Conservation (phyloP, 2,329 filamentous ascomycete species). For the Fusarium devonianum region DNA sequence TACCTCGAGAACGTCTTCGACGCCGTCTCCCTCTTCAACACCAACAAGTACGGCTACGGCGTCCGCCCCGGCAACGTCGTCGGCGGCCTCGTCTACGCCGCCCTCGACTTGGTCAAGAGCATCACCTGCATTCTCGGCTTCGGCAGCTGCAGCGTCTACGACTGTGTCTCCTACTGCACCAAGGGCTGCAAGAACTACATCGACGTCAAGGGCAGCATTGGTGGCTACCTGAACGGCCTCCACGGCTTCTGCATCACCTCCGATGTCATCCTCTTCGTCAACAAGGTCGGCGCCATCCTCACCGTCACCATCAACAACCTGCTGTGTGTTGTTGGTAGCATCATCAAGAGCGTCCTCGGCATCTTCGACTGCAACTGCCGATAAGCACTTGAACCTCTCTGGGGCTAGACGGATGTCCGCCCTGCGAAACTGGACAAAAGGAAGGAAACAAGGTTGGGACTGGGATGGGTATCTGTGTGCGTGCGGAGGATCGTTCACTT, state of each 20-base stretch:
- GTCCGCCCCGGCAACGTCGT: slow-evolving; percentile 39
- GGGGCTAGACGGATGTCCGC: neutral
- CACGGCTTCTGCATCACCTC: slow-evolving; percentile 46
- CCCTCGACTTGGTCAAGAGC: slow-evolving; percentile 37
- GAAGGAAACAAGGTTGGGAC: too few species aligned
- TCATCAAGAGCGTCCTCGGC: slow-evolving; percentile 42
- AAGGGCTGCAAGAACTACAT: slow-evolving; percentile 51
- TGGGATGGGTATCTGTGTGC: slow-evolving; percentile 15
- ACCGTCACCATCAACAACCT: slow-evolving; percentile 42
- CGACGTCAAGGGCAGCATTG: slow-evolving; percentile 43
- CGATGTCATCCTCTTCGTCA: slow-evolving; percentile 42
- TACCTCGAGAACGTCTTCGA: slow-evolving; percentile 44
- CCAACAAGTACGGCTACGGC: slow-evolving; percentile 43
- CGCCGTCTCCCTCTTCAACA: slow-evolving; percentile 50
- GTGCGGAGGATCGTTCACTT: slow-evolving; percentile 16
- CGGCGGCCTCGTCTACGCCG: slow-evolving; percentile 36
- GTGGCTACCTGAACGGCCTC: slow-evolving; percentile 42
- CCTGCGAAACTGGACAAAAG: slow-evolving; percentile 16
- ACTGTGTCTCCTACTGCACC: slow-evolving; percentile 50
- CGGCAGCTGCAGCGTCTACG: slow-evolving; percentile 43
- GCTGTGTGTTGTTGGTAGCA: slow-evolving; percentile 45
- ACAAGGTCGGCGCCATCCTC: slow-evolving; percentile 37
- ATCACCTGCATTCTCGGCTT: slow-evolving; percentile 45
- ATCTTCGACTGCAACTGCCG: slow-evolving; percentile 48
- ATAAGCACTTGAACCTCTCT: slow-evolving; percentile 23